Percentiles rank a stretch among this genome's conserved stretches.
Evolutionary conservation across 176 grass and related monocot species (phyloP).

Genomic region (Pontederia crassipes): DNA sequence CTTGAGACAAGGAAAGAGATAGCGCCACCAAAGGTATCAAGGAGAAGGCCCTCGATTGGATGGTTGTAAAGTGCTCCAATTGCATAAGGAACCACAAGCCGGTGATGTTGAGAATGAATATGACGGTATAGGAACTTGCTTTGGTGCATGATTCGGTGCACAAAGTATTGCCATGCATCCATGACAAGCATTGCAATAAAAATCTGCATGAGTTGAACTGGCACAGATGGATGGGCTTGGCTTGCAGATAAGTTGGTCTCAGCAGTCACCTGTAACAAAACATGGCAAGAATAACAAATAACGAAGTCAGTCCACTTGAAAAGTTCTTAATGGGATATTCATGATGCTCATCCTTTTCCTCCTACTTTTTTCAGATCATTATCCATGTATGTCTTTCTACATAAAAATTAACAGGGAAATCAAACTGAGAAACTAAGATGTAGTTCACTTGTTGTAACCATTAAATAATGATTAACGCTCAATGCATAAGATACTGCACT

Average conservation of each 20-base stretch:
- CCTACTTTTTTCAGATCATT: too few species aligned
- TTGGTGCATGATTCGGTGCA: conserved; percentile 89
- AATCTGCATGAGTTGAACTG: conserved; percentile 54
- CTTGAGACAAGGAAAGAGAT: conserved; percentile 72
- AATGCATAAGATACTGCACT: too few species aligned
- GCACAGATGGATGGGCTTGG: conserved; percentile 49
- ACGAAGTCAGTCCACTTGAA: not conserved
- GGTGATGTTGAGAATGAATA: conserved; percentile 73
- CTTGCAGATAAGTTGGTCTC: conserved; percentile 22
- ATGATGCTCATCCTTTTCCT: not conserved
- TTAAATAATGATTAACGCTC: too few species aligned
- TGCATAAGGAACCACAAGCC: conserved; percentile 69
- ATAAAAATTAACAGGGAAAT: too few species aligned
- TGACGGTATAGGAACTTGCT: conserved; percentile 85
- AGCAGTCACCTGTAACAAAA: conserved; percentile 54
- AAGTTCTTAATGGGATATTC: not conserved
- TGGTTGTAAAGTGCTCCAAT: conserved; percentile 91
- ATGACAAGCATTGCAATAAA: conserved; percentile 78
- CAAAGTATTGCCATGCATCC: conserved; percentile 86
- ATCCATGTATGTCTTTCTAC: too few species aligned
- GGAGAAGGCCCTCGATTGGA: conserved; percentile 75
- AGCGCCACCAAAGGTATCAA: conserved; percentile 77
- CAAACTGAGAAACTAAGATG: too few species aligned
- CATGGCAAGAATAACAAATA: conserved; percentile 7
- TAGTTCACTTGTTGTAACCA: too few species aligned